Evolutionary conservation across 2,329 filamentous ascomycete species (phyloP).

Genomic region (Diplodia scrobiculata): DNA sequence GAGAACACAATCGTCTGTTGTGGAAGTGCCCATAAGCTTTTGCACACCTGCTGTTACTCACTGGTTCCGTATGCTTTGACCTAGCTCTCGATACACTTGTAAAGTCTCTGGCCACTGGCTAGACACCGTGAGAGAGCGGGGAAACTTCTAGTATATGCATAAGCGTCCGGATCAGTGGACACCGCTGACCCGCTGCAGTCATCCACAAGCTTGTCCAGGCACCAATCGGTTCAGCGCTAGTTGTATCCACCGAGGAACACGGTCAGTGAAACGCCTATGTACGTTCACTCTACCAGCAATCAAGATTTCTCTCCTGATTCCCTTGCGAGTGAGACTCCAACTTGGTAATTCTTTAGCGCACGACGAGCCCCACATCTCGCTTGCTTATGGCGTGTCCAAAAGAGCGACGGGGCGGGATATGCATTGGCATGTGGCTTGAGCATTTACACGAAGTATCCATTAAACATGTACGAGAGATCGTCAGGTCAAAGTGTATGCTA

Average conservation of each 20-base stretch:
- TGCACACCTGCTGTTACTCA: not conserved
- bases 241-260: not conserved
- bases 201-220: not conserved
- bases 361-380: not conserved
- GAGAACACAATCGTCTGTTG: not conserved
- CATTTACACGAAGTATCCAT: not conserved
- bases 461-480: not conserved
- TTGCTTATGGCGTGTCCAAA: not conserved
- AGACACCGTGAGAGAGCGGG: not conserved
- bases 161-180: not conserved
- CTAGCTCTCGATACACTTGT: not conserved
- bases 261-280: not conserved
- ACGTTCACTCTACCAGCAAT: not conserved
- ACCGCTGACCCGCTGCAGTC: not conserved
- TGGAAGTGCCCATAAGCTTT: not conserved
- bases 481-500: conserved; percentile 3
- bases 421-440: not conserved
- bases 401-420: not conserved
- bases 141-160: not conserved
- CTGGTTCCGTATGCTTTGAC: not conserved
- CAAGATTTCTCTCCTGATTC: not conserved
- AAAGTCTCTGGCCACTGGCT: not conserved
- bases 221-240: not conserved
- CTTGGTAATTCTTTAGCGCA: not conserved
- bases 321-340: not conserved